phyloP scores from a whole-genome alignment of 768 basidiomycete species.

The Vararia minispora region DNA sequence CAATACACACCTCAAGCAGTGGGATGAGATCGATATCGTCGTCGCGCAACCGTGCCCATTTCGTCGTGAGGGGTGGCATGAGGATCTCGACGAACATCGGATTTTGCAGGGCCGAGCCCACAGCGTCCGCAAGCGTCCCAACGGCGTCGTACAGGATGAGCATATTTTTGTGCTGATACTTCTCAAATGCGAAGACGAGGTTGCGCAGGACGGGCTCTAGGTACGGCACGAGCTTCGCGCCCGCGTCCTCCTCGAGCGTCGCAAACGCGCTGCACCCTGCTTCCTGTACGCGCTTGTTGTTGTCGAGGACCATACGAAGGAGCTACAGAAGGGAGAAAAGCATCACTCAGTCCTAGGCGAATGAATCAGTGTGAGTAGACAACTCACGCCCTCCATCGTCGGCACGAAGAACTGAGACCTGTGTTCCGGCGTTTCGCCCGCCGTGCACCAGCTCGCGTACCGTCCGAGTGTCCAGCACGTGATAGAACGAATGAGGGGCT shows the following conservation, averaged over 20 bases:
- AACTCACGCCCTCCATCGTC: slow-evolving; percentile 90
- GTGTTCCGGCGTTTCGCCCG: slow-evolving; percentile 74
- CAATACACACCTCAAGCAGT: slow-evolving; percentile 82
- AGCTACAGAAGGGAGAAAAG: slow-evolving; percentile 42
- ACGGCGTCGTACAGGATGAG: slow-evolving; percentile 98
- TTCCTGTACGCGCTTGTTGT: slow-evolving; percentile 98
- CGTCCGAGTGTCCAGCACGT: slow-evolving; percentile 99
- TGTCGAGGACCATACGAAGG: slow-evolving; percentile 93
- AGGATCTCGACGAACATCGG: slow-evolving; percentile 84
- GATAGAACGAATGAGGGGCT: slow-evolving; percentile 97
- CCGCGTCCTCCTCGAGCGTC: slow-evolving; percentile 96
- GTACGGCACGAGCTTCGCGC: slow-evolving; percentile 79
- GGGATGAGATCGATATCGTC: slow-evolving; percentile 91
- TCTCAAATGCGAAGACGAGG: slow-evolving; percentile 90
- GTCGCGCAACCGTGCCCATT: slow-evolving; percentile 87
- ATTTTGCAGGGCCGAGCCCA: slow-evolving; percentile 80
- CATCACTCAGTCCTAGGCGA: slow-evolving; percentile 1
- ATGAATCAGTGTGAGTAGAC: slow-evolving; percentile 10
- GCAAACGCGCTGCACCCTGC: slow-evolving; percentile 99
- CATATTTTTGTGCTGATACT: slow-evolving; percentile 99
- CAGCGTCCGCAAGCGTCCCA: slow-evolving; percentile 94
- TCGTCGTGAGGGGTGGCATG: slow-evolving; percentile 87
- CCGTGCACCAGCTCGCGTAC: slow-evolving; percentile 97
- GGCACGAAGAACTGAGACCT: slow-evolving; percentile 88
- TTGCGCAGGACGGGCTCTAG: slow-evolving; percentile 92